Evolutionary conservation across 2,329 filamentous ascomycete genomes (phyloP), one percentile per base, ranked within the genome.

Genomic region (Trichoderma cornu-damae): DNA sequence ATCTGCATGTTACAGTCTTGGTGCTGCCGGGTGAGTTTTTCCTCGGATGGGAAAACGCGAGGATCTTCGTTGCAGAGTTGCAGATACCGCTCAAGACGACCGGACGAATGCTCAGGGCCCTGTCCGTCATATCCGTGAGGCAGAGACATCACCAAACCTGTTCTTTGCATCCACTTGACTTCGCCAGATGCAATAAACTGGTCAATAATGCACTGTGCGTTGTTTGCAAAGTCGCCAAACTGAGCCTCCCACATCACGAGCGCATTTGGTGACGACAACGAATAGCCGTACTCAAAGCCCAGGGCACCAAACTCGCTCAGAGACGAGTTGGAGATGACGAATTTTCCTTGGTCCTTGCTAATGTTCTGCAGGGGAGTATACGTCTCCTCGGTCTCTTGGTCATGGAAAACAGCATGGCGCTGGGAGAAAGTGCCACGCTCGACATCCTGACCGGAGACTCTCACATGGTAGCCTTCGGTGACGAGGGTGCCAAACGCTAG

Each of bases 1-100:
- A 99, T 88, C 78, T 99, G 94, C 86, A 99, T 96, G 79, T 99
- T 99, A 82, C 91, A 96, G 77, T 99, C 94, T 78, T 99, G 94
- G 79, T 99, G 94, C 76, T 97, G 94, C 66, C 94, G 90, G 56
- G 95, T 87, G 60, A 97, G 84, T 80, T 94, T 96, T 64, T 96
- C 91, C 30, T 83, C 79, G 1, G 85, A 81, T 53, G 94, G 94
- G 86, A 91, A 99, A 67, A 94, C 83, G 62, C 94, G 89, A 57
- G 94, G 92, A 70, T 99, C 94, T 74, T 99, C 94, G 76, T 97
- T 97, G 77, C 88, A 94, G 60, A 99, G 86, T 76, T 97, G 94
- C 63, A 99, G 82, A 77, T 96, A 99, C 68, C 94, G 89, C 79
- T 99, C 94, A 76, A 99, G 89, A 73, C 94, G 89, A 59, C 90